Conservation (phyloP, 805 yeast genomes). For the Candida khao-thaluensis region DNA sequence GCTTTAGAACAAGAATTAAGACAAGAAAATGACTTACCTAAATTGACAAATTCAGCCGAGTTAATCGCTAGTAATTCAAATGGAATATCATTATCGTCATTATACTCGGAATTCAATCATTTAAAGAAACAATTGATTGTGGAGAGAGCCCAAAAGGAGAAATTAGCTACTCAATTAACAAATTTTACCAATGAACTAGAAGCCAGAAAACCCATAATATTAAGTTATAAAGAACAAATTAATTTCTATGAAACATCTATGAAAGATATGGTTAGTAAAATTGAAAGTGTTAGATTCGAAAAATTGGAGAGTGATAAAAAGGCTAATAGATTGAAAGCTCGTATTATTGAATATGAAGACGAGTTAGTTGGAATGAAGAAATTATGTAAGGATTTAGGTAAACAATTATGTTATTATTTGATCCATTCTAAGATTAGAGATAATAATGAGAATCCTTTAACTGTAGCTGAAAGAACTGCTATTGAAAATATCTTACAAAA, state of each 20-base stretch:
- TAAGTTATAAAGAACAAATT: slow-evolving; percentile 58
- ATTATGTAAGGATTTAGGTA: slow-evolving; percentile 70
- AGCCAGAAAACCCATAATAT: slow-evolving; percentile 71
- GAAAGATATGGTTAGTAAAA: slow-evolving; percentile 50
- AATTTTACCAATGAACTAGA: slow-evolving; percentile 74
- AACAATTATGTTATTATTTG: slow-evolving; percentile 75
- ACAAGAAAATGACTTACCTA: slow-evolving; percentile 39
- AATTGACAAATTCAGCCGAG: slow-evolving; percentile 58
- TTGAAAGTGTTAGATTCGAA: slow-evolving; percentile 56
- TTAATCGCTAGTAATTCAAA: slow-evolving; percentile 41
- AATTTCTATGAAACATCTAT: slow-evolving; percentile 54
- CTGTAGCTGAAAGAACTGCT: slow-evolving; percentile 62
- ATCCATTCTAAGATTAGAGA: slow-evolving; percentile 62
- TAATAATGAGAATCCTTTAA: slow-evolving; percentile 58
- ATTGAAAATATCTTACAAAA: slow-evolving; percentile 53
- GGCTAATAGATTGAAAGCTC: slow-evolving; percentile 30
- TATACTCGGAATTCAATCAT: slow-evolving; percentile 62
- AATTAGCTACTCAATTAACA: slow-evolving; percentile 68
- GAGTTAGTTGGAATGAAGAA: slow-evolving; percentile 51
- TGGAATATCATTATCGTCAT: slow-evolving; percentile 63
- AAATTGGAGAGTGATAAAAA: slow-evolving; percentile 44
- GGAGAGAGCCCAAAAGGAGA: slow-evolving; percentile 70
- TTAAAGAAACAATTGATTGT: slow-evolving; percentile 64
- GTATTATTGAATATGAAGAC: slow-evolving; percentile 42
- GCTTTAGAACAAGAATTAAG: slow-evolving; percentile 39